Conservation (phyloP, 345 rosid genomes). For the Dovyalis caffra region DNA sequence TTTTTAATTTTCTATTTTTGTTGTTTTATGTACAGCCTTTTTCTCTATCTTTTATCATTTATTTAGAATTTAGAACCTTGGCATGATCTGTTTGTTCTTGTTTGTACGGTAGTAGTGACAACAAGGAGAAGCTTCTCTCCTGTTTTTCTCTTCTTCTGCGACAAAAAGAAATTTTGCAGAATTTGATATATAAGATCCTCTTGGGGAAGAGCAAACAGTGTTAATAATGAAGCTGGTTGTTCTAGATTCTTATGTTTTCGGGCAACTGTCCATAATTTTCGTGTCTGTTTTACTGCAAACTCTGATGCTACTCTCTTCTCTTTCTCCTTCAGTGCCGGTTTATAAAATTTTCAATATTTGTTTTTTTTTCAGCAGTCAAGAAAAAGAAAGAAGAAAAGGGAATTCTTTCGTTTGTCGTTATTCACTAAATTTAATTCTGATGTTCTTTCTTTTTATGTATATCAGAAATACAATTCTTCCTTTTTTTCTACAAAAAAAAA, state of each 20-base stretch:
- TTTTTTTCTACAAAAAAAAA: neutral
- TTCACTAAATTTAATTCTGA: neutral
- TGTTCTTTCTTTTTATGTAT: neutral
- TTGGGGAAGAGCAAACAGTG: slow-evolving; percentile 4
- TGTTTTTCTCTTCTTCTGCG: neutral
- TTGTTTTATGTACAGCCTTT: slow-evolving; percentile 23
- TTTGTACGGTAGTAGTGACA: neutral
- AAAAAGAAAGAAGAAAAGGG: neutral
- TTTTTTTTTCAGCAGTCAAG: slow-evolving; percentile 3
- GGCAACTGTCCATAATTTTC: slow-evolving; percentile 10
- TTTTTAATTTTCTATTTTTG: neutral
- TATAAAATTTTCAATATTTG: neutral
- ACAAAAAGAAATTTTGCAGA: neutral
- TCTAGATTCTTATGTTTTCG: neutral
- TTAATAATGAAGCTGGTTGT: slow-evolving; percentile 6
- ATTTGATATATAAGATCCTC: neutral
- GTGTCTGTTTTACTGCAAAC: slow-evolving; percentile 20
- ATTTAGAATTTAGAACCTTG: slow-evolving; percentile 4
- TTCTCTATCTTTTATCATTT: neutral
- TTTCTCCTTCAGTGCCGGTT: neutral
- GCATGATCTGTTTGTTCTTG: slow-evolving; percentile 1
- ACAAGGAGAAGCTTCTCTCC: slow-evolving; percentile 9
- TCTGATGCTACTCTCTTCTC: neutral
- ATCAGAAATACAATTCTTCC: neutral
- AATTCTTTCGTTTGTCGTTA: slow-evolving; percentile 2